These are phyloP conservation scores for Lasiodiplodia citricola DNA, from an alignment of 2,329 filamentous ascomycete species.

Conservation along the genomic window DNA sequence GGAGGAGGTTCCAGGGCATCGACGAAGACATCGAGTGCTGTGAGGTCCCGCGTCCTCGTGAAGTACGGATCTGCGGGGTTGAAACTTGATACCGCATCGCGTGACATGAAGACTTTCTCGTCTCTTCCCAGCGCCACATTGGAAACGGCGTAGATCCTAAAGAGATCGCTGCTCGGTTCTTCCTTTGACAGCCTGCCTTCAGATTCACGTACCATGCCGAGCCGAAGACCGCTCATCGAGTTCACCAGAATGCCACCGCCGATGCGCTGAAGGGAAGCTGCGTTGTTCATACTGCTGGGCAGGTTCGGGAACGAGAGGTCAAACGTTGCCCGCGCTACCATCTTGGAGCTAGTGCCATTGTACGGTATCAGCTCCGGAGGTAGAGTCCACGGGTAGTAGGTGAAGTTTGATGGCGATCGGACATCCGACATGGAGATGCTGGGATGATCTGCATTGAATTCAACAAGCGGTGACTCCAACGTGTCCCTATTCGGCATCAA, in stretches of 20 bases:
- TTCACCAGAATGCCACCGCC: constrained; percentile 65
- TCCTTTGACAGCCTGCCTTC: constrained; percentile 34
- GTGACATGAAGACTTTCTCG: constrained; percentile 81
- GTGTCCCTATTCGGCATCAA: constrained; percentile 67
- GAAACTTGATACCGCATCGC: constrained; percentile 69
- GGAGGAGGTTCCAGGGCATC: constrained; percentile 50
- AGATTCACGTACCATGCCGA: constrained; percentile 72
- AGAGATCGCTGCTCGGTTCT: constrained; percentile 48
- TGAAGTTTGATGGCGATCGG: constrained; percentile 74
- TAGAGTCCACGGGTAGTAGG: constrained; percentile 91
- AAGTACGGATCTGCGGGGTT: constrained; percentile 85
- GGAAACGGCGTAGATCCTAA: constrained; percentile 80
- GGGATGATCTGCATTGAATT: constrained; percentile 60
- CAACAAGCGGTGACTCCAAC: constrained; percentile 61
- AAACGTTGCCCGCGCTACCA: constrained; percentile 73
- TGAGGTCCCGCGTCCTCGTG: constrained; percentile 73
- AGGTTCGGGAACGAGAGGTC: constrained; percentile 69
- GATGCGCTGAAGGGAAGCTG: constrained; percentile 61
- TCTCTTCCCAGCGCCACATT: constrained; percentile 83
- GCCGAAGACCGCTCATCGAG: constrained; percentile 63
- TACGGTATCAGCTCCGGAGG: constrained; percentile 74
- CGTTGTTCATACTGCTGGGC: constrained; percentile 53
- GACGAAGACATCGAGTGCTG: constrained; percentile 75
- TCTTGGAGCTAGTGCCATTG: constrained; percentile 77
- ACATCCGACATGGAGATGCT: constrained; percentile 61